A percentile compares a stretch with the other conserved stretches of the same genome.
Conservation (phyloP, 345 rosid genomes). For the Acer saccharum region DNA sequence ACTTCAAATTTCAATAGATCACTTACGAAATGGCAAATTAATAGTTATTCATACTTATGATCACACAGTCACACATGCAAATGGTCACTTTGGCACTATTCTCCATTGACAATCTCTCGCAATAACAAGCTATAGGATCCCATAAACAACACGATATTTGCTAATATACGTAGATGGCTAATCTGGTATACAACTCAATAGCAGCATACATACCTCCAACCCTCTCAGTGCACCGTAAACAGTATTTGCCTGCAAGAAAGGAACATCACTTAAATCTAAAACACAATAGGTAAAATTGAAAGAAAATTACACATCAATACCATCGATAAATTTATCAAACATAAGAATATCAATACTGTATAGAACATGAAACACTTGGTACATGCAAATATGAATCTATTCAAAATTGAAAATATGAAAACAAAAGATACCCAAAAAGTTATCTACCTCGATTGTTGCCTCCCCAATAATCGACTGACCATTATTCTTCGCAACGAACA, state of each 20-base stretch:
- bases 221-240: constrained; percentile 89
- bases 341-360: background rate
- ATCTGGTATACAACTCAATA: background rate
- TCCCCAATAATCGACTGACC: constrained; percentile 55
- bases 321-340: background rate
- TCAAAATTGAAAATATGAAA: too few species aligned
- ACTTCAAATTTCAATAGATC: background rate
- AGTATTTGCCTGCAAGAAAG: constrained; percentile 73
- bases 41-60: too few species aligned
- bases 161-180: background rate
- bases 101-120: too few species aligned
- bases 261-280: background rate
- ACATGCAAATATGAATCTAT: too few species aligned
- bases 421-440: too few species aligned
- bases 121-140: too few species aligned
- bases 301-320: too few species aligned
- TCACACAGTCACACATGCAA: background rate
- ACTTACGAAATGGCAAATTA: background rate
- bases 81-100: background rate
- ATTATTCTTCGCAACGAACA: constrained; percentile 49
- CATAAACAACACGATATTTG: background rate
- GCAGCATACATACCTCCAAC: constrained; percentile 66
- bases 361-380: too few species aligned
- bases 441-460: constrained; percentile 72
- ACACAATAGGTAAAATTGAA: too few species aligned